phyloP scores from a whole-genome alignment of 192 early-diverging fungal species.

The Jimgerdemannia lactiflua region DNA sequence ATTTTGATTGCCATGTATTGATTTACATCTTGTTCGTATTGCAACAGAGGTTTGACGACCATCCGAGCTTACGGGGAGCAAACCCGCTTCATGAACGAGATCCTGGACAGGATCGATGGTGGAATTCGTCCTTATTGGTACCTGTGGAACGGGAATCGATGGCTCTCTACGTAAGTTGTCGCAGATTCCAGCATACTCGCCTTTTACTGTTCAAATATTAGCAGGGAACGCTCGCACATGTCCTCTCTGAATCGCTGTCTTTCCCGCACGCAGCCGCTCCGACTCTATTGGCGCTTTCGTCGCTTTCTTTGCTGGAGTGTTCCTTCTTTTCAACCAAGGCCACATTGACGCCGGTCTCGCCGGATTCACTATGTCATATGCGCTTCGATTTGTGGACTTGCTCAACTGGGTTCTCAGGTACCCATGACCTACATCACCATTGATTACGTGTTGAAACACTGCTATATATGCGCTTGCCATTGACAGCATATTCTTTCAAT shows the following conservation, averaged over 20 bases:
- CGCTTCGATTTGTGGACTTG: constrained; percentile 67
- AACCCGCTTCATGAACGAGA: constrained; percentile 60
- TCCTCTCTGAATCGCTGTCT: not conserved
- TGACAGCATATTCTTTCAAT: not conserved
- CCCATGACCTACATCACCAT: not conserved
- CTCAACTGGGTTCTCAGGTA: constrained; percentile 67
- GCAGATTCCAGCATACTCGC: not conserved
- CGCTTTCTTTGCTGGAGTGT: constrained; percentile 58
- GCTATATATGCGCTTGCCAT: too few species aligned
- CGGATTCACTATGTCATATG: constrained; percentile 85
- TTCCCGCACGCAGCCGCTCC: constrained; percentile 70
- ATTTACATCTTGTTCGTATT: not conserved
- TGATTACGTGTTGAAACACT: too few species aligned
- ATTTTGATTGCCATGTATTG: too few species aligned
- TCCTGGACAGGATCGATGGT: constrained; percentile 55
- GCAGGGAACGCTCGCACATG: not conserved
- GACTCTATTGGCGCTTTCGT: constrained; percentile 70
- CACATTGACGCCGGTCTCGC: constrained; percentile 72
- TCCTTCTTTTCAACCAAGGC: constrained; percentile 51
- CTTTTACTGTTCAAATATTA: not conserved
- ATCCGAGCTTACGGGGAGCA: constrained; percentile 79
- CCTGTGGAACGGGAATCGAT: constrained; percentile 75
- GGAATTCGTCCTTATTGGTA: constrained; percentile 79
- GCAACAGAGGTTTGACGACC: constrained; percentile 62
- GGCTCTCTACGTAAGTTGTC: constrained; percentile 48